Evolutionary conservation across 2,329 filamentous ascomycete species (phyloP).

Genomic region (Niveomyces coronatus): DNA sequence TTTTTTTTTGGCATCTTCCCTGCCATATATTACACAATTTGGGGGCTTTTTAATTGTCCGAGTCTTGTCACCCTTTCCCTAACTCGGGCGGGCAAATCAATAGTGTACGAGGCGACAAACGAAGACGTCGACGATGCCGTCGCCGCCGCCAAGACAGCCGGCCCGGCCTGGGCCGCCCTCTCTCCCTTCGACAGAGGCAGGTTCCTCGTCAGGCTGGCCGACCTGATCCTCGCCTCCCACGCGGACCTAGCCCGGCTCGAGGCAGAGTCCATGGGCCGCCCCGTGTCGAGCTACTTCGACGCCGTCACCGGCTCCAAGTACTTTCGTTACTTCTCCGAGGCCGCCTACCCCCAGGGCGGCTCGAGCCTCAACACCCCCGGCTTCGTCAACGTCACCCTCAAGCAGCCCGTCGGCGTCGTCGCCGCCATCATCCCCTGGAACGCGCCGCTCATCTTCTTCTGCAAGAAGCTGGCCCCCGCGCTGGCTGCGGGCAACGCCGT

Average conservation of each 20-base stretch:
- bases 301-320: constrained; percentile 22
- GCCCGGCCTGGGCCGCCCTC: constrained; percentile 33
- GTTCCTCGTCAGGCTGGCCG: constrained; percentile 35
- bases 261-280: constrained; percentile 34
- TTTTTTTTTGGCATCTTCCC: not conserved
- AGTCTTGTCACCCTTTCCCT: too few species aligned
- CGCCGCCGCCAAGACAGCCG: constrained; percentile 36
- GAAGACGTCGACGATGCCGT: constrained; percentile 38
- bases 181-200: constrained; percentile 28
- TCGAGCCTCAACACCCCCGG: constrained; percentile 38
- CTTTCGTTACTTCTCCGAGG: constrained; percentile 33
- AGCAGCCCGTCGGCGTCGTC: constrained; percentile 41
- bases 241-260: constrained; percentile 34
- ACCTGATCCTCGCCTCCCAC: constrained; percentile 29
- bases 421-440: constrained; percentile 52
- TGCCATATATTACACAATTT: not conserved
- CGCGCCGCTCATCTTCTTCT: constrained; percentile 34
- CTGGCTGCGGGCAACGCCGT: constrained; percentile 39
- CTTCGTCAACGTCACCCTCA: constrained; percentile 33
- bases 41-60: too few species aligned
- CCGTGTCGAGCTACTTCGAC: constrained; percentile 29
- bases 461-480: constrained; percentile 37
- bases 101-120: constrained; percentile 30
- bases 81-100: too few species aligned
- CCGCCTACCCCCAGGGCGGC: constrained; percentile 32